Percentiles rank a stretch among this genome's conserved stretches.
These are phyloP conservation scores for Saccharomyces paradoxus DNA, from an alignment of 805 yeast genomes.

Conservation along the genomic window DNA sequence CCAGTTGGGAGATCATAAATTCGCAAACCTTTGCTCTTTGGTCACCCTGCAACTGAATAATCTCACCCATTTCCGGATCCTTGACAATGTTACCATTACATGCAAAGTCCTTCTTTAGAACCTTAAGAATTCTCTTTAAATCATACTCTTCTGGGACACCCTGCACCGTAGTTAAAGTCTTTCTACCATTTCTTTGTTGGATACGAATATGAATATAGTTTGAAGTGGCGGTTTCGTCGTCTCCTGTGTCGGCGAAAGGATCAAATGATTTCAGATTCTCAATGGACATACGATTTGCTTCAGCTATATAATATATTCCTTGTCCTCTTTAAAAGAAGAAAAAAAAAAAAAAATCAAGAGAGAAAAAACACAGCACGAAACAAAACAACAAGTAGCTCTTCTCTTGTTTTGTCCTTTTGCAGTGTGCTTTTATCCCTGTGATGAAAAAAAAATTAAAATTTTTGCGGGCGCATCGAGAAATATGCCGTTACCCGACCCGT, in stretches of 20 bases:
- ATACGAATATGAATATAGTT: conserved; percentile 97
- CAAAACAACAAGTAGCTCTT: neutral
- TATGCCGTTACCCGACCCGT: neutral
- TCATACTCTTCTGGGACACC: conserved; percentile 95
- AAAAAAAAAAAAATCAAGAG: neutral
- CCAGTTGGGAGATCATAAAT: conserved; percentile 78
- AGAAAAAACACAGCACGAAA: neutral
- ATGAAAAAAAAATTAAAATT: neutral
- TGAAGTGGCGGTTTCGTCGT: conserved; percentile 93
- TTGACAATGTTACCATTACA: conserved; percentile 97
- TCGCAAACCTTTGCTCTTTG: conserved; percentile 95
- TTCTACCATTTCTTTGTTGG: conserved; percentile 99
- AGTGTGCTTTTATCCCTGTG: neutral
- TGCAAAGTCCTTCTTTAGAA: conserved; percentile 94
- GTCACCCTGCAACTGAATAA: conserved; percentile 97
- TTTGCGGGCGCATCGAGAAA: neutral
- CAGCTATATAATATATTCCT: neutral
- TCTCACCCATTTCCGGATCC: conserved; percentile 93
- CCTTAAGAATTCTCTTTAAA: conserved; percentile 85
- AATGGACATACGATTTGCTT: conserved; percentile 47
- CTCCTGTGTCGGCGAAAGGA: conserved; percentile 99
- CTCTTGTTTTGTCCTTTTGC: neutral
- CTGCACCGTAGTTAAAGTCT: conserved; percentile 95
- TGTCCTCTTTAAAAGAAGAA: neutral
- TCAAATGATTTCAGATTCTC: conserved; percentile 84